phyloP scores from a whole-genome alignment of 805 yeast species.

The Wickerhamomyces canadensis region DNA sequence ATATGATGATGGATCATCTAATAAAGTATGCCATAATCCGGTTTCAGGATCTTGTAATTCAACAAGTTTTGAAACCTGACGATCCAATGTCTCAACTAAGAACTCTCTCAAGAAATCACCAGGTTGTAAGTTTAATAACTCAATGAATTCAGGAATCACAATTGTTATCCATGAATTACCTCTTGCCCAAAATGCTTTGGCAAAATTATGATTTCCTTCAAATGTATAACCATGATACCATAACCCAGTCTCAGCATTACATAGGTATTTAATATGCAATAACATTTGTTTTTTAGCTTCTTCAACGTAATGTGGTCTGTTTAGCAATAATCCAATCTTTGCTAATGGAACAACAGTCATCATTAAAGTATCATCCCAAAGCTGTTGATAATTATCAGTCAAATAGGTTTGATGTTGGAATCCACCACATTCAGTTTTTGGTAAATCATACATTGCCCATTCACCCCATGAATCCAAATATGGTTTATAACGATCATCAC shows the following conservation, averaged over 20 bases:
- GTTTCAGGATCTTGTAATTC: slow-evolving; percentile 7
- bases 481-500: slow-evolving; percentile 5
- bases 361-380: slow-evolving; percentile 13
- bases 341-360: slow-evolving; percentile 13
- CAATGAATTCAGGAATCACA: slow-evolving; percentile 12
- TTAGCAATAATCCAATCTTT: slow-evolving; percentile 8
- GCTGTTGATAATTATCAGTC: slow-evolving; percentile 9
- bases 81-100: slow-evolving; percentile 8
- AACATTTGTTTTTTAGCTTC: slow-evolving; percentile 11
- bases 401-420: slow-evolving; percentile 11
- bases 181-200: slow-evolving; percentile 12
- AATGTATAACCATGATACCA: slow-evolving; percentile 12
- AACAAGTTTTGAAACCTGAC: slow-evolving; percentile 11
- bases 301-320: slow-evolving; percentile 11
- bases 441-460: slow-evolving; percentile 10
- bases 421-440: slow-evolving; percentile 11
- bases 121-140: slow-evolving; percentile 5
- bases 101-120: slow-evolving; percentile 11
- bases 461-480: slow-evolving; percentile 11
- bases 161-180: slow-evolving; percentile 13
- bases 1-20: slow-evolving; percentile 10
- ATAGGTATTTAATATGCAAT: slow-evolving; percentile 7
- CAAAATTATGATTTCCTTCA: slow-evolving; percentile 10
- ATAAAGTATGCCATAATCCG: slow-evolving; percentile 11
- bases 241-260: slow-evolving; percentile 8